Base-by-base conservation (phyloP, 129 eudicot species). In the Centaurea solstitialis region DNA sequence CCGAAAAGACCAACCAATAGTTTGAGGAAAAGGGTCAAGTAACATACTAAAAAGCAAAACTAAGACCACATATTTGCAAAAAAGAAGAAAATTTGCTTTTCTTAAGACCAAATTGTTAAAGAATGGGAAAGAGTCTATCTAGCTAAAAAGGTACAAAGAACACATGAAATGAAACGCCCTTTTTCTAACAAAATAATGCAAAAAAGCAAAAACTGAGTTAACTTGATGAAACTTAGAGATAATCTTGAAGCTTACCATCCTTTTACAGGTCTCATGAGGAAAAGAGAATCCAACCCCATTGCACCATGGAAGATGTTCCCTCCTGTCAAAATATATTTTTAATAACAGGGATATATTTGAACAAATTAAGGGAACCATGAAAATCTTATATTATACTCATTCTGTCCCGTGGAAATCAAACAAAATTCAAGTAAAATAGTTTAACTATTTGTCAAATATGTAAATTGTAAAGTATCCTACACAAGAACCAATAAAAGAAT, bases 221-320 rank as follows among this genome's bases (percentile, higher is more conserved):
- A 64, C 13, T 61, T 4, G 72, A 57, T 57, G 65, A 17, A 15
- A 53, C 22, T n/a, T 57, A 18, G 65, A 57, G 22, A 57, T n/a
- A n/a, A 57, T n/a, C 9, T 50, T 43, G 68, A 75, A 22, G 39
- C 47, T 86, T 96, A 96, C 99, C 99, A 96, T 88, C 97, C 98
- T 85, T 93, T 96, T 23, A 93, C 88, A 68, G 99, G 99, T 74
- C 99, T 87, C 99, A 93, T 91, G 68, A 96, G 91, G 82, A 93
- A 96, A 28, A 96, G 86, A 73, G 99, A 93, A 87, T 96, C 97
- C 79, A 93, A 81, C 84, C 98, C 98, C 99, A 96, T 96, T 72
- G 98, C 97, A 80, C 99, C 99, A 72, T 96, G 99, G 64, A 96
- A 93, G 76, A 96, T 91, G 80, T 96, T 96, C 33, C 99, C 99